Percentiles rank a stretch among this genome's conserved stretches.
These are phyloP conservation scores for Drechmeria coniospora DNA, from an alignment of 2,329 filamentous ascomycete genomes.

Conservation along the genomic window DNA sequence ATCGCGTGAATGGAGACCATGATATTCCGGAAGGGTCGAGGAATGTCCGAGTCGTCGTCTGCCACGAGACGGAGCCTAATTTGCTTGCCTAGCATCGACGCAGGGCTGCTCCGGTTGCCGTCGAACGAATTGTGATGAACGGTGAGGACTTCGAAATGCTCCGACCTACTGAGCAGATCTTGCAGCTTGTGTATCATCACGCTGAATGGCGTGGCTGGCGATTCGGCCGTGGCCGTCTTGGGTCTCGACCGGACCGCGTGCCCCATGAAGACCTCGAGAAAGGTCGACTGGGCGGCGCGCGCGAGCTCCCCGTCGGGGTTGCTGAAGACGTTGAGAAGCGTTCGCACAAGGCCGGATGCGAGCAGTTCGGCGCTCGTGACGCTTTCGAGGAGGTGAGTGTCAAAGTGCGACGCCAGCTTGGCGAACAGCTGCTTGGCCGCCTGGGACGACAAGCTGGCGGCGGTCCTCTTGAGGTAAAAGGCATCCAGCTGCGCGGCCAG, in stretches of 20 bases:
- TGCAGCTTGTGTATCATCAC: slow-evolving; percentile 87
- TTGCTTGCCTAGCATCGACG: slow-evolving; percentile 94
- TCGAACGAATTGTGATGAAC: slow-evolving; percentile 88
- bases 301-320: slow-evolving; percentile 47
- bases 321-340: slow-evolving; percentile 69
- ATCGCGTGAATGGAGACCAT: slow-evolving; percentile 99
- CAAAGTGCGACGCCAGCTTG: slow-evolving; percentile 68
- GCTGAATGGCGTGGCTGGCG: slow-evolving; percentile 72
- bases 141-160: slow-evolving; percentile 95
- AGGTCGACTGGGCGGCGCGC: slow-evolving; percentile 60
- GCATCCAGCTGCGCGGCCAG: slow-evolving; percentile 57
- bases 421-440: slow-evolving; percentile 55
- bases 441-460: slow-evolving; percentile 26
- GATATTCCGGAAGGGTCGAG: slow-evolving; percentile 74
- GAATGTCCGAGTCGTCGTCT: slow-evolving; percentile 82
- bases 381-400: slow-evolving; percentile 75
- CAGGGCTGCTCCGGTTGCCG: slow-evolving; percentile 75
- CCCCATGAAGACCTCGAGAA: slow-evolving; percentile 87
- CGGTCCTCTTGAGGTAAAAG: slow-evolving; percentile 48
- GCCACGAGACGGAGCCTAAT: slow-evolving; percentile 78
- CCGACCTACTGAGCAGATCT: slow-evolving; percentile 86
- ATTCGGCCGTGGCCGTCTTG: slow-evolving; percentile 49
- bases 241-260: slow-evolving; percentile 48
- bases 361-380: slow-evolving; percentile 92
- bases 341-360: slow-evolving; percentile 75